These are phyloP conservation scores for Austropuccinia psidii DNA, from an alignment of 1,284 basidiomycete species.

Conservation along the genomic window DNA sequence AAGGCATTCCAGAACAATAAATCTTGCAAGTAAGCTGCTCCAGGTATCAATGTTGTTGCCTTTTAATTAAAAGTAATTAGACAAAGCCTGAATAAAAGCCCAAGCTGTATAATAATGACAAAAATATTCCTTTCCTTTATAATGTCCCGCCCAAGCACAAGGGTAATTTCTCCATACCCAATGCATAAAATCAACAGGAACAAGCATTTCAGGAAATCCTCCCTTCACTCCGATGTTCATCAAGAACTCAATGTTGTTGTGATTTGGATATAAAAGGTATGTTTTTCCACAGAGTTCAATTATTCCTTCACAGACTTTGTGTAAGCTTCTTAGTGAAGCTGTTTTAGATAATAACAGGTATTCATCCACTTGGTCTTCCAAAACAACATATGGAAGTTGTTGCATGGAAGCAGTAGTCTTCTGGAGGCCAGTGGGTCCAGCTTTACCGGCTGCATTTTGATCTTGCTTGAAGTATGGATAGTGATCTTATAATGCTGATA, in stretches of 20 bases:
- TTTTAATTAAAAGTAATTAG: not conserved
- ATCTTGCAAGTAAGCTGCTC: not conserved
- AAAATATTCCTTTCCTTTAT: not conserved
- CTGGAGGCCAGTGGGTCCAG: slow-evolving; percentile 11
- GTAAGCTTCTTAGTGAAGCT: not conserved
- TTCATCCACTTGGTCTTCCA: not conserved
- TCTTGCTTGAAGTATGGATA: slow-evolving; percentile 6
- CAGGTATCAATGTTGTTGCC: not conserved
- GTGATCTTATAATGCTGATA: no score
- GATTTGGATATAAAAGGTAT: slow-evolving; percentile 4
- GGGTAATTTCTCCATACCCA: slow-evolving; percentile 11
- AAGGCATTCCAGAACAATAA: not conserved
- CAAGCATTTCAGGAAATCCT: not conserved
- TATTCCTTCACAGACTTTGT: not conserved
- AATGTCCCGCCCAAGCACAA: not conserved
- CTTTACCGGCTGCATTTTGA: not conserved
- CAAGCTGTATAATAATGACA: not conserved
- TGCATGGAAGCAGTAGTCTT: not conserved
- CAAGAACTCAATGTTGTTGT: no score
- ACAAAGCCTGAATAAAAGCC: not conserved
- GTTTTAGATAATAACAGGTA: slow-evolving; percentile 1
- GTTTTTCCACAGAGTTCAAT: not conserved
- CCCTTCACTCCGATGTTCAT: not conserved
- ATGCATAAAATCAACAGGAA: not conserved
- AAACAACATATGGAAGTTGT: not conserved